Percentiles rank a stretch among this genome's conserved stretches.
Conservation (phyloP, 495 filamentous ascomycete species). For the Ascodesmis nigricans region DNA sequence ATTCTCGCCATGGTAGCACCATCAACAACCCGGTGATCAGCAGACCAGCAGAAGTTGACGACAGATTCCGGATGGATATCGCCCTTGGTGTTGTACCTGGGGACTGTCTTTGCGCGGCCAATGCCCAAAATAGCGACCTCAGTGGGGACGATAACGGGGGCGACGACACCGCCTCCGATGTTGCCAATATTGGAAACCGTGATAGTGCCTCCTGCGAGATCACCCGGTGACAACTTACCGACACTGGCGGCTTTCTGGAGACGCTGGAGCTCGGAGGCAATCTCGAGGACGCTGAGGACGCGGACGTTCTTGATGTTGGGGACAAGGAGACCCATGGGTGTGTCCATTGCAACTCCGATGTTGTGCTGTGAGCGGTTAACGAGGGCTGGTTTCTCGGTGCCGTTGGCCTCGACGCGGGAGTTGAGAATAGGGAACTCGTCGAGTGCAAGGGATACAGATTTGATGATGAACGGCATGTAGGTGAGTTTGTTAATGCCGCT, state of each 20-base stretch:
- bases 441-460: conserved; percentile 72
- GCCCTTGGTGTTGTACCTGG: conserved; percentile 38
- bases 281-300: conserved; percentile 43
- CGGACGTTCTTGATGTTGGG: conserved; percentile 84
- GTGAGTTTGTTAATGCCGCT: conserved; percentile 42
- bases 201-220: conserved; percentile 73
- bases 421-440: conserved; percentile 70
- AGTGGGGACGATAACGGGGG: conserved; percentile 66
- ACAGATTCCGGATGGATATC: conserved; percentile 39
- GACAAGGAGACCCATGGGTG: conserved; percentile 68
- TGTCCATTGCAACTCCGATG: conserved; percentile 92
- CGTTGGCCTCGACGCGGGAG: conserved; percentile 45
- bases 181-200: conserved; percentile 95
- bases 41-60: conserved; percentile 86
- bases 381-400: conserved; percentile 40
- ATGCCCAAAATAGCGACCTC: conserved; percentile 88
- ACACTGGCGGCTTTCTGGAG: conserved; percentile 46
- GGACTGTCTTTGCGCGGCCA: conserved; percentile 51
- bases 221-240: conserved; percentile 52
- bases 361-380: conserved; percentile 68
- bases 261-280: conserved; percentile 53
- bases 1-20: conserved; percentile 83
- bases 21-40: conserved; percentile 86
- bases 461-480: conserved; percentile 77
- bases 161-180: conserved; percentile 79